These are phyloP conservation scores for Novymonas esmeraldas DNA, from an alignment of 208 protist species.

Conservation along the genomic window DNA sequence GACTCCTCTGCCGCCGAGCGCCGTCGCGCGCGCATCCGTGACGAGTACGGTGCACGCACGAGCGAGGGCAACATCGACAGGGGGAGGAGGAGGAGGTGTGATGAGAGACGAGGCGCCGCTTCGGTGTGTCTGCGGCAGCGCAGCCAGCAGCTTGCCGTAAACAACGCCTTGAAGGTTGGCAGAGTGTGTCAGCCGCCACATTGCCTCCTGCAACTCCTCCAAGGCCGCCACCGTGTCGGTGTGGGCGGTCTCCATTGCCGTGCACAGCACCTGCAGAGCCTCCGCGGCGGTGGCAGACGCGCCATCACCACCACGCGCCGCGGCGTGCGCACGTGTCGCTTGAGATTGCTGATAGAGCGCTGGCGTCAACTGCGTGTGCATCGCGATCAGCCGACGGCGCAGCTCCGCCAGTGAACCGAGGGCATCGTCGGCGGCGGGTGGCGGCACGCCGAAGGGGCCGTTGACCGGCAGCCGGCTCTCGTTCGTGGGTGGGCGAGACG, in stretches of 20 bases:
- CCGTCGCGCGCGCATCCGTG: neutral
- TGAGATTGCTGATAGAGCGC: conserved; percentile 7
- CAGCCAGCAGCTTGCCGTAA: conserved; percentile 24
- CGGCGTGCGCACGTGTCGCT: neutral
- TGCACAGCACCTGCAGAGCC: conserved; percentile 21
- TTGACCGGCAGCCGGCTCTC: neutral
- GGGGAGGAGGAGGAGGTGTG: neutral
- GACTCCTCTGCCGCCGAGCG: too few relatives aligned
- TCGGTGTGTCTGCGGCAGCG: conserved; percentile 5
- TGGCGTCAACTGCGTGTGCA: conserved; percentile 16
- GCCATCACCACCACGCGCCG: neutral
- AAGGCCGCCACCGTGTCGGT: conserved; percentile 17
- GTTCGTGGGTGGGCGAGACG: neutral
- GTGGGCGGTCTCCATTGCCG: conserved; percentile 24
- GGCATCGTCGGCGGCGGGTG: conserved; percentile 9
- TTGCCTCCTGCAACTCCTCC: neutral
- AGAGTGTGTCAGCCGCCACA: conserved; percentile 15
- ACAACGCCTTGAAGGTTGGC: conserved; percentile 20
- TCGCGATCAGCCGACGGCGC: conserved; percentile 1
- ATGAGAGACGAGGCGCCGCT: neutral
- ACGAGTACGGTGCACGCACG: conserved; percentile 7
- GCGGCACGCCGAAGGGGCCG: neutral
- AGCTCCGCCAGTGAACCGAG: conserved; percentile 14
- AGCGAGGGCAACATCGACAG: conserved; percentile 18
- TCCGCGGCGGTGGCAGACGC: neutral